Percentiles rank a stretch among this genome's conserved stretches.
Evolutionary conservation across 306 rosid genomes (phyloP).

Genomic region (Rubus parviflorus): DNA sequence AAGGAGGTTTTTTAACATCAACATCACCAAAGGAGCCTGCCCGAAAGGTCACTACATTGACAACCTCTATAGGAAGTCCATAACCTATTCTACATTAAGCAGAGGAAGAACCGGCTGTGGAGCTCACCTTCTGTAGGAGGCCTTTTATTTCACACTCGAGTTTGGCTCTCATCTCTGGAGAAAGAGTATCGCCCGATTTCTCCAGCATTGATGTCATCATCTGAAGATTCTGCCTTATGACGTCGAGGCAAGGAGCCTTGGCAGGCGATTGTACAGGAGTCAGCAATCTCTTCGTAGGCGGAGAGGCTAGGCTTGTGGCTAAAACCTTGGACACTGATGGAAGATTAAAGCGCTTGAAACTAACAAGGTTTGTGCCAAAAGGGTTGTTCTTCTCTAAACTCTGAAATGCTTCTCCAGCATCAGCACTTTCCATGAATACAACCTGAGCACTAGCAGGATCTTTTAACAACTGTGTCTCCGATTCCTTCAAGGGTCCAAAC

Average conservation of each 20-base stretch:
- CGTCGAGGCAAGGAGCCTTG: slow-evolving; percentile 50
- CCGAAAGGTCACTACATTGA: not conserved
- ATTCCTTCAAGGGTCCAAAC: slow-evolving; percentile 77
- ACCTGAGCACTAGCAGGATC: slow-evolving; percentile 52
- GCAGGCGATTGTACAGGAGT: slow-evolving; percentile 26
- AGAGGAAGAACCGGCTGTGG: slow-evolving; percentile 44
- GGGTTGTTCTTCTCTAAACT: slow-evolving; percentile 59
- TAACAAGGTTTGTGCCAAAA: slow-evolving; percentile 49
- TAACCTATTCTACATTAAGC: slow-evolving; percentile 13
- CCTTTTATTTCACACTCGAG: slow-evolving; percentile 62
- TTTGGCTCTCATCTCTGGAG: slow-evolving; percentile 60
- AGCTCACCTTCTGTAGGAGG: slow-evolving; percentile 73
- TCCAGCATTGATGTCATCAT: slow-evolving; percentile 70
- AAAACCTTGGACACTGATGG: slow-evolving; percentile 31
- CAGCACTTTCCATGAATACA: slow-evolving; percentile 52
- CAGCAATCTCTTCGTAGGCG: slow-evolving; percentile 19
- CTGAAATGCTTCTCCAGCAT: slow-evolving; percentile 62
- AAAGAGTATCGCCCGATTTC: slow-evolving; percentile 63
- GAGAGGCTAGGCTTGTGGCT: slow-evolving; percentile 19
- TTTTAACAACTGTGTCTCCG: slow-evolving; percentile 49
- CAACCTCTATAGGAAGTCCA: slow-evolving; percentile 2
- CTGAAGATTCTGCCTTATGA: slow-evolving; percentile 64
- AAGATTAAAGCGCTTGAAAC: slow-evolving; percentile 48
- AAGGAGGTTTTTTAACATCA: slow-evolving; percentile 3
- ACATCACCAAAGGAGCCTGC: not conserved